Percentiles rank a stretch among this genome's conserved stretches.
phyloP scores from a whole-genome alignment of 164 flowering plant species.

The Stephania japonica region DNA sequence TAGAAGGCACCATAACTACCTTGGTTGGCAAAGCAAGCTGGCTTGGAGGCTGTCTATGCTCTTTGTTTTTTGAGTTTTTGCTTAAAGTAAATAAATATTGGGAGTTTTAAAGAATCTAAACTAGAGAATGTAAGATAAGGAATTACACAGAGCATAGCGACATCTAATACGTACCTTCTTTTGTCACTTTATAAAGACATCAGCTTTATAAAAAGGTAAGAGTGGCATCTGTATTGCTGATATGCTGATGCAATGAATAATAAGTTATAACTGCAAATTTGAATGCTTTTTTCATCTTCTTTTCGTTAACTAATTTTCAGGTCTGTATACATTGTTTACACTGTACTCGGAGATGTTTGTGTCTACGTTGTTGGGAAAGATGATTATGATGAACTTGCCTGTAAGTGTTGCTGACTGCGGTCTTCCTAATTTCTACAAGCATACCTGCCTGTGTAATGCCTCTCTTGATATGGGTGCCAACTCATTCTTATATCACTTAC shows the following conservation, averaged over 20 bases:
- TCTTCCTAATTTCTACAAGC: constrained; percentile 1
- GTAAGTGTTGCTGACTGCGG: constrained; percentile 41
- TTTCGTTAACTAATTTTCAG: constrained; percentile 22
- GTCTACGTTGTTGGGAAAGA: constrained; percentile 92
- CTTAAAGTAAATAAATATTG: not conserved
- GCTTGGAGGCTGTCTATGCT: not conserved
- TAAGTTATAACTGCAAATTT: not conserved
- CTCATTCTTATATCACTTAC: not conserved
- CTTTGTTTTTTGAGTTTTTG: not conserved
- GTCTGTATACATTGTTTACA: constrained; percentile 93
- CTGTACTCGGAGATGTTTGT: constrained; percentile 92
- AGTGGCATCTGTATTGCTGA: not conserved
- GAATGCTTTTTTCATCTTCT: not conserved
- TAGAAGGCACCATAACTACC: too few relatives aligned
- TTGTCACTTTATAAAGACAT: too few relatives aligned
- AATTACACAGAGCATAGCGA: too few relatives aligned
- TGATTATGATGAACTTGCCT: constrained; percentile 96
- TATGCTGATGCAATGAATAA: not conserved
- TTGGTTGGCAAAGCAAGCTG: too few relatives aligned
- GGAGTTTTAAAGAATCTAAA: not conserved
- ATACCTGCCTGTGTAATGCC: not conserved
- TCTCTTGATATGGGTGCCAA: too few relatives aligned
- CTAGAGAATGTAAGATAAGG: too few relatives aligned
- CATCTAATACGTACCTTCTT: too few relatives aligned
- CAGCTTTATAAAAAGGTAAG: not conserved